Percentiles rank a stretch among this genome's conserved stretches.
These are phyloP conservation scores for Phialemonium atrogriseum DNA, from an alignment of 2,329 filamentous ascomycete species.

Conservation along the genomic window DNA sequence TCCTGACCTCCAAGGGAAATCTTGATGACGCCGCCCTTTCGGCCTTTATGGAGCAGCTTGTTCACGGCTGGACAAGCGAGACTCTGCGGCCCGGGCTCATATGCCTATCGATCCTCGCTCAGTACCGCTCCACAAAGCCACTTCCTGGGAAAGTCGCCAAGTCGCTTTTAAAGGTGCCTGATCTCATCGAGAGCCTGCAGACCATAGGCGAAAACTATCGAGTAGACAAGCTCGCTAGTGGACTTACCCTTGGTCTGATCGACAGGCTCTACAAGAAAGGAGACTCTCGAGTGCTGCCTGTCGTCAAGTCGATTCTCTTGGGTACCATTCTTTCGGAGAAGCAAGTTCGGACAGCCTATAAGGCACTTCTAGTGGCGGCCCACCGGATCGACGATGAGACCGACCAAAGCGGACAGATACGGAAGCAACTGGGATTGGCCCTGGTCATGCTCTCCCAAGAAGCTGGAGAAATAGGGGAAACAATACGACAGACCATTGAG, in stretches of 20 bases:
- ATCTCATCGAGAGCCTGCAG: constrained; percentile 50
- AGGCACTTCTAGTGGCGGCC: constrained; percentile 53
- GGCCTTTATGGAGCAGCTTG: constrained; percentile 82
- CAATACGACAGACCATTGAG: constrained; percentile 60
- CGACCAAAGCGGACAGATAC: constrained; percentile 45
- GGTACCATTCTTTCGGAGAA: constrained; percentile 52
- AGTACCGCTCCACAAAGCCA: constrained; percentile 63
- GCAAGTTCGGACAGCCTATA: constrained; percentile 57
- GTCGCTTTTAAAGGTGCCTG: constrained; percentile 54
- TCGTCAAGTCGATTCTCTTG: constrained; percentile 54
- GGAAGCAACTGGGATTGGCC: constrained; percentile 56
- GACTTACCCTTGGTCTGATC: constrained; percentile 58
- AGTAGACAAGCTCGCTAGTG: constrained; percentile 63
- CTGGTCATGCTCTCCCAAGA: constrained; percentile 59
- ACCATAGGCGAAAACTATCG: constrained; percentile 57
- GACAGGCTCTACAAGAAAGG: constrained; percentile 54
- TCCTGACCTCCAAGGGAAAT: constrained; percentile 75
- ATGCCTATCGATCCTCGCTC: constrained; percentile 72
- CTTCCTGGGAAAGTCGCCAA: constrained; percentile 64
- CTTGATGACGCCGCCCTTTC: constrained; percentile 75
- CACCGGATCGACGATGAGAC: constrained; percentile 47
- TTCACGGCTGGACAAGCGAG: constrained; percentile 65
- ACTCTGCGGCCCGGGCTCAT: constrained; percentile 67
- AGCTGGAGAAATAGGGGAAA: constrained; percentile 47
- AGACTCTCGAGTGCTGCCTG: constrained; percentile 45